Conservation (phyloP, 345 rosid species). For the Rubroshorea leprosula region DNA sequence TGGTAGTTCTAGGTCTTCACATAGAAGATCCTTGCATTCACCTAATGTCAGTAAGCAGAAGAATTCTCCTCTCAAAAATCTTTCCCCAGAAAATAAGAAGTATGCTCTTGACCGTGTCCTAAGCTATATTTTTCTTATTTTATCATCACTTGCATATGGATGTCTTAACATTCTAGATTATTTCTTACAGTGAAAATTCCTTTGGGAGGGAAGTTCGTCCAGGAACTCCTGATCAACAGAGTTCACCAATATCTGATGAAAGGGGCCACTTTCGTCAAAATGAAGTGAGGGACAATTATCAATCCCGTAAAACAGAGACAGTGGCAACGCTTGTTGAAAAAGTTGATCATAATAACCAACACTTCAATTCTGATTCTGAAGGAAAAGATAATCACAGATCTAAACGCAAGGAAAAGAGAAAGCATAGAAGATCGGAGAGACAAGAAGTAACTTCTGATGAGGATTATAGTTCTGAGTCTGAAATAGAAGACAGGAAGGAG, state of each 20-base stretch:
- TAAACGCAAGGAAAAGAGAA: constrained; percentile 51
- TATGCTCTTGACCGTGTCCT: constrained; percentile 16
- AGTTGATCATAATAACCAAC: constrained; percentile 31
- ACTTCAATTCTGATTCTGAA: constrained; percentile 54
- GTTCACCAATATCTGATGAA: constrained; percentile 43
- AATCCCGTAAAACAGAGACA: constrained; percentile 24
- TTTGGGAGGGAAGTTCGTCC: constrained; percentile 28
- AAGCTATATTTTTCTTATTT: neutral
- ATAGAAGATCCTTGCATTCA: constrained; percentile 26
- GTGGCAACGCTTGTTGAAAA: constrained; percentile 30
- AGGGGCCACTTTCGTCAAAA: constrained; percentile 22
- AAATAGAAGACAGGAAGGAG: constrained; percentile 72
- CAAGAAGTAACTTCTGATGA: constrained; percentile 55
- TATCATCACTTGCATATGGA: constrained; percentile 4
- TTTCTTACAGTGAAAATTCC: constrained; percentile 52
- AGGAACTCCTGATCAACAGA: constrained; percentile 33
- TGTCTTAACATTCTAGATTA: constrained; percentile 15
- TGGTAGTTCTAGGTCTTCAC: constrained; percentile 24
- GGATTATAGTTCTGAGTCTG: constrained; percentile 55
- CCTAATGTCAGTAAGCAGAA: constrained; percentile 31
- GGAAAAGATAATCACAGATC: constrained; percentile 36
- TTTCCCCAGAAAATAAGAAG: constrained; percentile 35
- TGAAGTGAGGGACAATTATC: constrained; percentile 29
- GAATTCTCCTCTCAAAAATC: constrained; percentile 22
- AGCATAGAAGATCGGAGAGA: constrained; percentile 52